Percentiles rank a stretch among this genome's conserved stretches.
Evolutionary conservation across 768 basidiomycete genomes (phyloP).

Genomic region (Tephrocybe rancida): DNA sequence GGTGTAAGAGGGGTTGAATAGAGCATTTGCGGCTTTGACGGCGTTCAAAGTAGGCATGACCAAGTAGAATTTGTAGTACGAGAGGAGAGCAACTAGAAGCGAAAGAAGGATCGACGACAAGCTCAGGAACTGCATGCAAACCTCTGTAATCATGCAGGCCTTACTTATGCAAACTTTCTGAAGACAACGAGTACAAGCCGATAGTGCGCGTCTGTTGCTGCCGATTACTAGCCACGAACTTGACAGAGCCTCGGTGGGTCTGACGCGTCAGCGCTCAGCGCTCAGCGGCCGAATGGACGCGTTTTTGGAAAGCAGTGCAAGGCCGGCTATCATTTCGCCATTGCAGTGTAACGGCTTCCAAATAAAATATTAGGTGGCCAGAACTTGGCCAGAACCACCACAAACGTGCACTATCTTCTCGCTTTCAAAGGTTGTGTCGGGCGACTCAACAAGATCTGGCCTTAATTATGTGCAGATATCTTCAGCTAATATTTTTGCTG

Average conservation of each 20-base stretch:
- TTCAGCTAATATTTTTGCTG: background rate
- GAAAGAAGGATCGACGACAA: too few relatives aligned
- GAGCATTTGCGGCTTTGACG: slow-evolving; percentile 28
- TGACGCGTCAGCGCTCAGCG: too few relatives aligned
- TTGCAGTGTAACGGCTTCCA: background rate
- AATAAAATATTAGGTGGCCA: background rate
- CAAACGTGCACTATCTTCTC: too few relatives aligned
- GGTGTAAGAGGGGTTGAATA: slow-evolving; percentile 17
- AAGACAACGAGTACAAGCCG: too few relatives aligned
- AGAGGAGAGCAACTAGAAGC: background rate
- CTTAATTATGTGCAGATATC: slow-evolving; percentile 67
- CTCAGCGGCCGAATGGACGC: too few relatives aligned
- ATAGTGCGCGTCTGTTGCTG: too few relatives aligned
- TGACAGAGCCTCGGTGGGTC: too few relatives aligned
- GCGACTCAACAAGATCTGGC: slow-evolving; percentile 63
- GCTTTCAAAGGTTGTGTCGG: slow-evolving; percentile 39
- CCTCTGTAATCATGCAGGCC: too few relatives aligned
- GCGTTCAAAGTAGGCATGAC: slow-evolving; percentile 25
- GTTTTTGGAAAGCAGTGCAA: too few relatives aligned
- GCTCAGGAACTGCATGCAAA: background rate
- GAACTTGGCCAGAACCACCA: background rate
- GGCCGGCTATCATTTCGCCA: too few relatives aligned
- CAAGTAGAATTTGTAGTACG: background rate
- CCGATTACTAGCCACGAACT: too few relatives aligned
- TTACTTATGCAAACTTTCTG: too few relatives aligned